Evolutionary conservation across 768 basidiomycete species (phyloP).

Genomic region (Lactifluus rugatus): DNA sequence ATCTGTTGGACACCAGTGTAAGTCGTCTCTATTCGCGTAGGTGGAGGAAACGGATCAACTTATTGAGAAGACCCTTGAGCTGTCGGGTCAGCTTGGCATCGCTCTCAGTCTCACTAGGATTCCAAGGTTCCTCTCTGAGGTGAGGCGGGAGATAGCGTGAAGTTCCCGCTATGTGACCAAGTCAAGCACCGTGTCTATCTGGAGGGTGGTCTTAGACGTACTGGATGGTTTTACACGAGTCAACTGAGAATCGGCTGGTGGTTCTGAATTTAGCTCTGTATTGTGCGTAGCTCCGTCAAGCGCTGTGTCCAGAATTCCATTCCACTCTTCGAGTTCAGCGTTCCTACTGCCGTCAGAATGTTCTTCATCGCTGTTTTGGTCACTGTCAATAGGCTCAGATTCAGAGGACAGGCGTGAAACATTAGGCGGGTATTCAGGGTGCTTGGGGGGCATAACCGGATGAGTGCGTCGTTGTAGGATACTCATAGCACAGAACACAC

Average conservation of each 20-base stretch:
- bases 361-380: slow-evolving; percentile 22
- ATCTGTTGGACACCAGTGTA: slow-evolving; percentile 33
- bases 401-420: slow-evolving; percentile 18
- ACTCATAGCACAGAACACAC: not conserved
- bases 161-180: slow-evolving; percentile 22
- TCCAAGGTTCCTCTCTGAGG: slow-evolving; percentile 42
- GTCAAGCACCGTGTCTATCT: not conserved
- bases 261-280: slow-evolving; percentile 1
- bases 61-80: slow-evolving; percentile 81
- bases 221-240: slow-evolving; percentile 2
- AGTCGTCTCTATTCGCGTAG: not conserved
- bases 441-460: not conserved
- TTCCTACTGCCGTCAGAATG: slow-evolving; percentile 14
- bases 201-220: not conserved
- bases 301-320: slow-evolving; percentile 28
- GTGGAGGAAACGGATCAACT: slow-evolving; percentile 35
- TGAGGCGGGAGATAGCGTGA: slow-evolving; percentile 76
- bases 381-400: slow-evolving; percentile 23
- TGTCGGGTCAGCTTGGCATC: slow-evolving; percentile 56
- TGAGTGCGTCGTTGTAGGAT: not conserved
- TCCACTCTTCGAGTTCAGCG: slow-evolving; percentile 31
- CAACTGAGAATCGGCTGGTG: not conserved
- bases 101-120: slow-evolving; percentile 31
- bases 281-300: slow-evolving; percentile 22
- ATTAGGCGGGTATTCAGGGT: not conserved